A percentile compares a stretch with the other conserved stretches of the same genome.
Evolutionary conservation across 2,329 filamentous ascomycete species (phyloP).

Genomic region (Akanthomyces muscarius): DNA sequence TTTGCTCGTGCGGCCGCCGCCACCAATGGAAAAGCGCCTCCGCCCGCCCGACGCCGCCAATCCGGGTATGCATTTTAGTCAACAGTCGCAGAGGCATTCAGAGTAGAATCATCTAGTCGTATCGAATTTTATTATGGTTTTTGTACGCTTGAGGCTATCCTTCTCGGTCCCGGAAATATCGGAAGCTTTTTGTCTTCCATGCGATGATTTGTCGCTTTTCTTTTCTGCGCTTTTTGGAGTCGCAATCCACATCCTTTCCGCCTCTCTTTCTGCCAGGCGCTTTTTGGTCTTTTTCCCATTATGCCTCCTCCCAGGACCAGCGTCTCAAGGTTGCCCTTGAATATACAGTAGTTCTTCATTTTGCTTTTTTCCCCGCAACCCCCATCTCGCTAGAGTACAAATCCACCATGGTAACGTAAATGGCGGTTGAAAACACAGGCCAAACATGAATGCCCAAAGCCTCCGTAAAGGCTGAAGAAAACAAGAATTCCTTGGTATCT

Average conservation of each 20-base stretch:
- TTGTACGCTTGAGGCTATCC: constrained; percentile 14
- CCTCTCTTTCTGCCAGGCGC: background rate
- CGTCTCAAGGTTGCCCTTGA: constrained; percentile 3
- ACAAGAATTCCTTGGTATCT: constrained; percentile 18
- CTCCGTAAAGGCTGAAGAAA: constrained; percentile 10
- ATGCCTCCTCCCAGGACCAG: constrained; percentile 12
- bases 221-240: background rate
- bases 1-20: background rate
- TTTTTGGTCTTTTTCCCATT: background rate
- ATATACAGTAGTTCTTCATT: constrained; percentile 11
- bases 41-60: background rate
- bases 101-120: background rate
- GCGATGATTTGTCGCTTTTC: background rate
- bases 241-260: constrained; percentile 9
- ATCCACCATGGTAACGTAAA: constrained; percentile 16
- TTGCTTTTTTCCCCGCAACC: constrained; percentile 4
- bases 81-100: no score
- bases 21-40: background rate
- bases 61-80: no score
- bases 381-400: constrained; percentile 14
- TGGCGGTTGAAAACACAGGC: constrained; percentile 8
- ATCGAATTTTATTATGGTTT: constrained; percentile 13
- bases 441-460: constrained; percentile 15
- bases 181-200: background rate
- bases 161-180: constrained; percentile 8